Conservation (phyloP, 495 filamentous ascomycete species). For the Penicillium daleae region DNA sequence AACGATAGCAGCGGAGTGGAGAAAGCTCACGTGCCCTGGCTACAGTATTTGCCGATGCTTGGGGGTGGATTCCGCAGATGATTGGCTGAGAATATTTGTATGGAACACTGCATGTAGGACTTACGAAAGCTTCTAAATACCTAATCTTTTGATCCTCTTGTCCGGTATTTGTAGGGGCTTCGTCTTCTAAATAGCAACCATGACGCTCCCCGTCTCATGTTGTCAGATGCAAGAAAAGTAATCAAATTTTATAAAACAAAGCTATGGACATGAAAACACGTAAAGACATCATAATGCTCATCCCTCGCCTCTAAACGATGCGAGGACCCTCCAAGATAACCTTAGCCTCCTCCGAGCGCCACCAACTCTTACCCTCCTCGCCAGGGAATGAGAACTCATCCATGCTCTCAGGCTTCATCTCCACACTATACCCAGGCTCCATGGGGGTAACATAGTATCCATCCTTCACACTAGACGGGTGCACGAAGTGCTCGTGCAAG, state of each 20-base stretch:
- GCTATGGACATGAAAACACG: conserved; percentile 33
- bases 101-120: neutral
- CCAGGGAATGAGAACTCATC: conserved; percentile 76
- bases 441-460: conserved; percentile 87
- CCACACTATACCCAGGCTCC: conserved; percentile 83
- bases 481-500: conserved; percentile 89
- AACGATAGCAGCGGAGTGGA: conserved; percentile 22
- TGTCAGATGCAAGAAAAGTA: neutral
- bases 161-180: too few species aligned
- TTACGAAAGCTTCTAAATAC: too few species aligned
- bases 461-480: conserved; percentile 78
- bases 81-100: neutral
- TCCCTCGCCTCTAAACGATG: conserved; percentile 31
- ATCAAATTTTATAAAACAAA: conserved; percentile 15
- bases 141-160: too few species aligned
- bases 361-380: conserved; percentile 77
- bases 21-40: conserved; percentile 18
- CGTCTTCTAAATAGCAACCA: too few species aligned
- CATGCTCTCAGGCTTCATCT: conserved; percentile 92
- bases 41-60: neutral
- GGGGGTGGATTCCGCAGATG: neutral
- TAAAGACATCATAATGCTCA: conserved; percentile 21
- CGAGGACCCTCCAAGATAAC: conserved; percentile 61
- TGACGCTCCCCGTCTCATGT: neutral
- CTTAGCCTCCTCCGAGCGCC: conserved; percentile 72